Evolutionary conservation across 805 yeast genomes (phyloP).

Genomic region (Pichia gijzeniarum): DNA sequence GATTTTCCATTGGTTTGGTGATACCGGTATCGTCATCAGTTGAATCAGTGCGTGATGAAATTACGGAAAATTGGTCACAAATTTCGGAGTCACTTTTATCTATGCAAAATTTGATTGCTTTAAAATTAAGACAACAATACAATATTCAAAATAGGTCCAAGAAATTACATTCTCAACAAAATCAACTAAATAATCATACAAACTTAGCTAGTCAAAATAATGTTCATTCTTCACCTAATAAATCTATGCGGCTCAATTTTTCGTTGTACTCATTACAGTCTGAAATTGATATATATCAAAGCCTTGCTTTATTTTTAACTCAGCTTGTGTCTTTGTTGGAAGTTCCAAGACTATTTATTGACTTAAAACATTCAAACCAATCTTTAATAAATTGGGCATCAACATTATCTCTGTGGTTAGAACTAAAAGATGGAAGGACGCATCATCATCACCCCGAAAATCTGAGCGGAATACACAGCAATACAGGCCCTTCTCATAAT

Average conservation of each 20-base stretch:
- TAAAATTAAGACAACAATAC: conserved; percentile 29
- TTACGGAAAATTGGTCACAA: conserved; percentile 46
- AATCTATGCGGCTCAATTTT: conserved; percentile 27
- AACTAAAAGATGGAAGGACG: conserved; percentile 40
- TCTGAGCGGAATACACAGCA: neutral
- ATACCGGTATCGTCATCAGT: conserved; percentile 35
- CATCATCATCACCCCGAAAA: neutral
- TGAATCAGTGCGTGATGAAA: conserved; percentile 31
- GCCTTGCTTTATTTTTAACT: conserved; percentile 33
- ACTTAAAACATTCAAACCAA: conserved; percentile 34
- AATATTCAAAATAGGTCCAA: conserved; percentile 6
- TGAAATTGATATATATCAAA: conserved; percentile 37
- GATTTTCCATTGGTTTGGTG: conserved; percentile 44
- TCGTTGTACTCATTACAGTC: conserved; percentile 35
- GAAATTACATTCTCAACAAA: neutral
- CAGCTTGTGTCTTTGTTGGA: conserved; percentile 35
- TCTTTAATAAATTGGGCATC: conserved; percentile 45
- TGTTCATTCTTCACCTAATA: neutral
- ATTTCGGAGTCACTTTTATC: conserved; percentile 35
- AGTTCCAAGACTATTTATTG: conserved; percentile 41
- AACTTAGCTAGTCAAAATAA: conserved; percentile 2
- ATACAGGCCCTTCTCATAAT: neutral
- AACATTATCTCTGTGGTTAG: conserved; percentile 48
- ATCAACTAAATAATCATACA: neutral
- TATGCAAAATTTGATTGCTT: conserved; percentile 35